Evolutionary conservation across 176 grass and related monocot species (phyloP).

Genomic region (Alopecurus myosuroides): DNA sequence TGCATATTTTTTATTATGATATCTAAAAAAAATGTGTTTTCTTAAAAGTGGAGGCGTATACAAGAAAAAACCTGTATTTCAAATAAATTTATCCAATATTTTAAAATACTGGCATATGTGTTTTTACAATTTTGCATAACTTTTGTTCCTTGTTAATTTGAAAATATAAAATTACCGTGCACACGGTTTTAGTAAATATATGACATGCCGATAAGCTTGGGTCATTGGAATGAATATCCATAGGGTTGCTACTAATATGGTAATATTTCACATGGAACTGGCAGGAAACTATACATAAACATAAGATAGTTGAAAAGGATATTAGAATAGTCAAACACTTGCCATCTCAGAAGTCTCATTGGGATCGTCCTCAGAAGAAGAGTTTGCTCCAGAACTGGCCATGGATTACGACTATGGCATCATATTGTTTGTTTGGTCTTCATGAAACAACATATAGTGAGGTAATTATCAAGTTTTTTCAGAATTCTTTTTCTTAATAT

Average conservation of each 20-base stretch:
- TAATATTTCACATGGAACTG: not conserved
- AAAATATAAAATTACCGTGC: not conserved
- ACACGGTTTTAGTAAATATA: not conserved
- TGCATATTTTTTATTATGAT: not conserved
- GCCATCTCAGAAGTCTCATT: constrained; percentile 12
- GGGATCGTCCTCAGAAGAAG: constrained; percentile 17
- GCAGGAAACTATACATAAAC: constrained; percentile 81
- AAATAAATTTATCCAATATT: not conserved
- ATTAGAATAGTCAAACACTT: constrained; percentile 9
- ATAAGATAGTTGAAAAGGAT: constrained; percentile 26
- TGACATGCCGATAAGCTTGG: not conserved
- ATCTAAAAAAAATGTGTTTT: not conserved
- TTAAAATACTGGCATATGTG: not conserved
- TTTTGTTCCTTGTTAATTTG: not conserved
- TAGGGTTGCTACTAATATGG: not conserved
- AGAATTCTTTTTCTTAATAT: not conserved
- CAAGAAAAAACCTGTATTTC: too few species aligned
- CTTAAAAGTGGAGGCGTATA: not conserved
- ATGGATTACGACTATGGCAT: constrained; percentile 60
- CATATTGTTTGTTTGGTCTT: constrained; percentile 66
- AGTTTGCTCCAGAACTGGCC: constrained; percentile 68
- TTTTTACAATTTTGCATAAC: not conserved
- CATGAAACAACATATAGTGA: constrained; percentile 77
- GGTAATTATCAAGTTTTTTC: constrained; percentile 18
- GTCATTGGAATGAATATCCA: not conserved